phyloP scores from a whole-genome alignment of 768 basidiomycete genomes.

The Tricholoma terreum region DNA sequence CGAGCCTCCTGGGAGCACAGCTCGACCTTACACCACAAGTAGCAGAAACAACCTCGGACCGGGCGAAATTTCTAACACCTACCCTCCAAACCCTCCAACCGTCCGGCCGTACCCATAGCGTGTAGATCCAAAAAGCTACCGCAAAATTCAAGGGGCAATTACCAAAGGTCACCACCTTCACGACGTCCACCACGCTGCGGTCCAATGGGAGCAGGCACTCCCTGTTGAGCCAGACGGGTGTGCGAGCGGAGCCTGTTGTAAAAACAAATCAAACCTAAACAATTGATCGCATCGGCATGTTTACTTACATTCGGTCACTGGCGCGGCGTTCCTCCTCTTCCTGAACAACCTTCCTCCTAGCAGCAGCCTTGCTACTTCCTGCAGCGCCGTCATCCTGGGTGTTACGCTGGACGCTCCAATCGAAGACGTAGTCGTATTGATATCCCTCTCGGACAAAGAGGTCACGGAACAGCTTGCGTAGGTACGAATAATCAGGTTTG shows the following conservation, averaged over 20 bases:
- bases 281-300: constrained; percentile 6
- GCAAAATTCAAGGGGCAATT: constrained; percentile 30
- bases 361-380: constrained; percentile 57
- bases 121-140: constrained; percentile 33
- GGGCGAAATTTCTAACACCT: constrained; percentile 37
- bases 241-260: constrained; percentile 75
- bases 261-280: constrained; percentile 15
- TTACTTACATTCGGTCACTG: constrained; percentile 78
- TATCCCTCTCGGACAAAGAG: constrained; percentile 96
- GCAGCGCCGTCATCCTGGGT: constrained; percentile 59
- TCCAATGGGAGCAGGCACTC: constrained; percentile 43
- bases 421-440: constrained; percentile 99
- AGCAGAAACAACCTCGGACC: constrained; percentile 27
- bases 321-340: constrained; percentile 83
- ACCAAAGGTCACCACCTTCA: constrained; percentile 56
- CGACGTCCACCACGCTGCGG: constrained; percentile 44
- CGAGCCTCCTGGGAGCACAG: constrained; percentile 15
- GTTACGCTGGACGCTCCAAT: constrained; percentile 90
- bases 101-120: constrained; percentile 46
- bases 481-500: constrained; percentile 99
- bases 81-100: constrained; percentile 45
- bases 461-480: constrained; percentile 98
- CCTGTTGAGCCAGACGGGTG: constrained; percentile 76
- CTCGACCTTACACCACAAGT: constrained; percentile 33
- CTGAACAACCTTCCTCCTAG: constrained; percentile 77